Percentiles rank a stretch among this genome's conserved stretches.
phyloP scores from a whole-genome alignment of 192 early-diverging fungal genomes.

The Cetraspora pellucida region DNA sequence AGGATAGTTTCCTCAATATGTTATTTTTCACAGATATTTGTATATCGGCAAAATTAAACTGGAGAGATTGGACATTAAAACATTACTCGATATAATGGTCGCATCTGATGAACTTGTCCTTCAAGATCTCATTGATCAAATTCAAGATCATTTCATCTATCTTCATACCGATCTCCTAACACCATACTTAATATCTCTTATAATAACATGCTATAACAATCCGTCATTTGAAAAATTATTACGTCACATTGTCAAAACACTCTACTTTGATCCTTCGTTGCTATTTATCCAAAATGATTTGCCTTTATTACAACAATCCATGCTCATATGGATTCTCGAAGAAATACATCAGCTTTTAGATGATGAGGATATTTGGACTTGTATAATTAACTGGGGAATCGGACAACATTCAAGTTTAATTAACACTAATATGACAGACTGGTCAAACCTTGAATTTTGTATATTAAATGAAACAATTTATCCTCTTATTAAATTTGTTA shows the following conservation, averaged over 20 bases:
- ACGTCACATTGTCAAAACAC: neutral
- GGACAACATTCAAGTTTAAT: neutral
- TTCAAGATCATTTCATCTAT: conserved; percentile 11
- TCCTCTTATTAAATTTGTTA: neutral
- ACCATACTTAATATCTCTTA: neutral
- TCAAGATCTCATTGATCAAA: neutral
- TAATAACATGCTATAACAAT: neutral
- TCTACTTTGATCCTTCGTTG: neutral
- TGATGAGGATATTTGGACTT: conserved; percentile 1
- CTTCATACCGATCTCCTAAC: neutral
- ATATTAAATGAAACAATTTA: conserved; percentile 1
- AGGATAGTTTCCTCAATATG: too few species aligned
- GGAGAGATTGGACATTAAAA: conserved; percentile 8
- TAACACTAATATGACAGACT: neutral
- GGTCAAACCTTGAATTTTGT: neutral
- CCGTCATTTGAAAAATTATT: conserved; percentile 2
- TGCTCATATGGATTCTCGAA: neutral
- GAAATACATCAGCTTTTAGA: neutral
- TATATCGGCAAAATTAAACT: conserved; percentile 3
- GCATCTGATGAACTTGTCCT: conserved; percentile 12
- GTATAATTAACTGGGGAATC: conserved; percentile 1
- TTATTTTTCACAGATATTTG: conserved; percentile 5
- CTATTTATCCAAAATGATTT: conserved; percentile 11
- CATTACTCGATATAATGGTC: neutral
- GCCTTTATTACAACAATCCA: neutral